Evolutionary conservation across 371 early-diverging fungal species (phyloP).

Genomic region (Mortierella sp.): DNA sequence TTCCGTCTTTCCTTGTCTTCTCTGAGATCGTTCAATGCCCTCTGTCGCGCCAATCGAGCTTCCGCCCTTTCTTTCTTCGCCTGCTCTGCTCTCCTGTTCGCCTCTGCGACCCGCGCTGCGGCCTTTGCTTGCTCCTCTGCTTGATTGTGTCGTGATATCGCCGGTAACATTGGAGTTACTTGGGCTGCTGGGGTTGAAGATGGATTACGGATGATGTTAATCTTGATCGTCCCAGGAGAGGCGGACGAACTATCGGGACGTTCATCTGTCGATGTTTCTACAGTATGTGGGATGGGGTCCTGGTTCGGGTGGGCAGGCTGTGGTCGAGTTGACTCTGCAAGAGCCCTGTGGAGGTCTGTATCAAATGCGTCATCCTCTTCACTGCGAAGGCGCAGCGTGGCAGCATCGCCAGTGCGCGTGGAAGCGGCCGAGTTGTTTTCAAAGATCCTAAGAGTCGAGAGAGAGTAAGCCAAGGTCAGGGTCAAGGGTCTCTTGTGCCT

Average conservation of each 20-base stretch:
- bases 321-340: constrained; percentile 17
- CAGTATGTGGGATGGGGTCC: background rate
- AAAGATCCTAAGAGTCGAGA: constrained; percentile 30
- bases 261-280: background rate
- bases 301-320: background rate
- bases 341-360: constrained; percentile 29
- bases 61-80: constrained; percentile 27
- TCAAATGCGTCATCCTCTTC: constrained; percentile 29
- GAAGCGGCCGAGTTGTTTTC: constrained; percentile 9
- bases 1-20: constrained; percentile 45
- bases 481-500: background rate
- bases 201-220: constrained; percentile 34
- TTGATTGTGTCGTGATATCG: constrained; percentile 40
- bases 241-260: constrained; percentile 1
- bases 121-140: constrained; percentile 27
- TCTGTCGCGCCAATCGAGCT: constrained; percentile 31
- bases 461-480: background rate
- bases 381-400: constrained; percentile 24
- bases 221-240: constrained; percentile 28
- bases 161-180: constrained; percentile 20
- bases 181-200: background rate
- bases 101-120: constrained; percentile 25
- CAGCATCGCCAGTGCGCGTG: background rate
- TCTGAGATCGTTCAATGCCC: constrained; percentile 34
- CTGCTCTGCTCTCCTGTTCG: constrained; percentile 27